Conservation (phyloP, 2,329 filamentous ascomycete species). For the Fusarium sarcochroum region DNA sequence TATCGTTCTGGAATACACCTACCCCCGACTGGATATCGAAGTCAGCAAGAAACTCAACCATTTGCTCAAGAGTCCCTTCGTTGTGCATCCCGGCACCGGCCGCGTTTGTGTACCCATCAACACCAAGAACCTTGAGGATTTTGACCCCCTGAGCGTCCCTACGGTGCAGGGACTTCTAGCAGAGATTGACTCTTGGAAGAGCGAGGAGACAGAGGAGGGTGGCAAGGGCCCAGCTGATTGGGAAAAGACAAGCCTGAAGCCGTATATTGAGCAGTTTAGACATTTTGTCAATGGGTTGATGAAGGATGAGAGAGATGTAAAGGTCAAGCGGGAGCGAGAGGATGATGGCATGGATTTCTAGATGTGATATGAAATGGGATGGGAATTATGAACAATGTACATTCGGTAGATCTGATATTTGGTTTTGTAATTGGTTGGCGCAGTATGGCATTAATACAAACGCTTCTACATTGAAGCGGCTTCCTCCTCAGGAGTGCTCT, state of each 20-base stretch:
- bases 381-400: constrained; percentile 36
- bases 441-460: constrained; percentile 34
- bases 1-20: constrained; percentile 96
- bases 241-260: constrained; percentile 96
- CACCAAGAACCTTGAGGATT: constrained; percentile 77
- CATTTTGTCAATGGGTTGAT: constrained; percentile 83
- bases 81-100: constrained; percentile 94
- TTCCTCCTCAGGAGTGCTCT: constrained; percentile 16
- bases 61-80: constrained; percentile 96
- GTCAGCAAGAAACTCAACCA: constrained; percentile 99
- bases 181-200: constrained; percentile 88
- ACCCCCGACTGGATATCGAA: constrained; percentile 95
- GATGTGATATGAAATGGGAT: constrained; percentile 21
- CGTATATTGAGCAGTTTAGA: constrained; percentile 91
- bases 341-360: constrained; percentile 69
- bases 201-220: constrained; percentile 58
- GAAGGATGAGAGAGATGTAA: constrained; percentile 76
- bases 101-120: constrained; percentile 97
- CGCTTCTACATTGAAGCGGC: constrained; percentile 27
- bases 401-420: constrained; percentile 37
- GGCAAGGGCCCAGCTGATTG: constrained; percentile 77
- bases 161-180: constrained; percentile 85
- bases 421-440: constrained; percentile 38
- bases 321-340: constrained; percentile 69
- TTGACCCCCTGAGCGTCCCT: constrained; percentile 90